phyloP scores from a whole-genome alignment of 108 stramenopile genomes.

The Pelagomonas calceolata region DNA sequence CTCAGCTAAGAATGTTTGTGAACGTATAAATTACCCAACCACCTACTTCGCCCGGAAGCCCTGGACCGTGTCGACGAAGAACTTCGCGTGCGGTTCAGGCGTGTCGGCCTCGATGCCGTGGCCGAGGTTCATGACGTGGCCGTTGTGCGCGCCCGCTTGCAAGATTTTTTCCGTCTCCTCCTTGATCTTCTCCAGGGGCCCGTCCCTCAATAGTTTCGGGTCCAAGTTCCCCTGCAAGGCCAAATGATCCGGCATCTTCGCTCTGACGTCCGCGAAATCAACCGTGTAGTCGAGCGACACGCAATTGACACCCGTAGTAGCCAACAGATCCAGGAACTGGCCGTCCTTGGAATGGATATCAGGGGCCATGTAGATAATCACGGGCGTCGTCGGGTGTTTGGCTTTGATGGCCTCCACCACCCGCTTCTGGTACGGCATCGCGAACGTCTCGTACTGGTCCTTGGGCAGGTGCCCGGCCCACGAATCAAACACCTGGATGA shows the following conservation, averaged over 20 bases:
- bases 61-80: conserved; percentile 86
- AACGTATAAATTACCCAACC: too few relatives aligned
- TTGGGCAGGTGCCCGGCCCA: conserved; percentile 93
- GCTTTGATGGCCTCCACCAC: conserved; percentile 79
- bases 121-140: conserved; percentile 96
- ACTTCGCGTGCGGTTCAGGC: conserved; percentile 83
- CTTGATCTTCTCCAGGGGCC: conserved; percentile 71
- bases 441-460: conserved; percentile 82
- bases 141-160: conserved; percentile 66
- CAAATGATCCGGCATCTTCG: conserved; percentile 54
- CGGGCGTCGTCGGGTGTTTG: conserved; percentile 77
- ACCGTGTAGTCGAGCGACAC: conserved; percentile 96
- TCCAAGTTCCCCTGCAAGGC: conserved; percentile 93
- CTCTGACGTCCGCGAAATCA: conserved; percentile 66
- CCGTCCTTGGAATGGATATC: conserved; percentile 16
- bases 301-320: conserved; percentile 82
- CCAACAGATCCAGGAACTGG: conserved; percentile 55
- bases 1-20: too few relatives aligned
- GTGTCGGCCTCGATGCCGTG: conserved; percentile 94
- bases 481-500: conserved; percentile 97
- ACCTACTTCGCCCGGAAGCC: conserved; percentile 43
- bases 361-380: conserved; percentile 74
- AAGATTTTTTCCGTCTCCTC: conserved; percentile 86
- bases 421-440: conserved; percentile 86
- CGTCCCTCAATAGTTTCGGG: conserved; percentile 75